Percentiles rank a stretch among this genome's conserved stretches.
Evolutionary conservation across 2,329 filamentous ascomycete species (phyloP).

Genomic region (Tolypocladium tropicale): DNA sequence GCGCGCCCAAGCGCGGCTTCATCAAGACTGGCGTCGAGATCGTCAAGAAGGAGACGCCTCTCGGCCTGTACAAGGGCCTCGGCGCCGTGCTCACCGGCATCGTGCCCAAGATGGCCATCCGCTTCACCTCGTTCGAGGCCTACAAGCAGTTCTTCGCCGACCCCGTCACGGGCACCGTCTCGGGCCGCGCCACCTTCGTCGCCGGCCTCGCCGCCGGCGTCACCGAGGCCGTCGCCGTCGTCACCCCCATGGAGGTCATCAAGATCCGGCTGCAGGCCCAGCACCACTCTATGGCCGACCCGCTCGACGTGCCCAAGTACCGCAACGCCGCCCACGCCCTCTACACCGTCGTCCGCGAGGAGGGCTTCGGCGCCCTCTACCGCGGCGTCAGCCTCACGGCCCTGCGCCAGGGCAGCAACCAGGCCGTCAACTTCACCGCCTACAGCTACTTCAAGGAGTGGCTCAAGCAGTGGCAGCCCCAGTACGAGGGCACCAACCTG

Average conservation of each 20-base stretch:
- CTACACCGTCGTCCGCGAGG: conserved; percentile 87
- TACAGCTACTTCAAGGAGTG: conserved; percentile 86
- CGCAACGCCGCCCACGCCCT: conserved; percentile 76
- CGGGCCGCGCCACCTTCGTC: conserved; percentile 56
- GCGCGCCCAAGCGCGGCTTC: conserved; percentile 81
- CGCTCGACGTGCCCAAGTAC: conserved; percentile 93
- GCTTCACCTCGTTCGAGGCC: conserved; percentile 92
- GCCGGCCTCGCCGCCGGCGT: conserved; percentile 88
- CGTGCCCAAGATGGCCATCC: conserved; percentile 98
- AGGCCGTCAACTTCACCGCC: conserved; percentile 97
- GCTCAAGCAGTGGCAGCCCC: conserved; percentile 62
- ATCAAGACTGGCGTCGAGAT: conserved; percentile 78
- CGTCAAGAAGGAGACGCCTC: conserved; percentile 76
- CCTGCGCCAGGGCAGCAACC: conserved; percentile 88
- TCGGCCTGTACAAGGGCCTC: conserved; percentile 96
- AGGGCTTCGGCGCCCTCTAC: conserved; percentile 80
- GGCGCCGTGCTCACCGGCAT: conserved; percentile 94
- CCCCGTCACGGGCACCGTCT: conserved; percentile 54
- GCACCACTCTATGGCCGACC: conserved; percentile 95
- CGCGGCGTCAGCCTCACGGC: conserved; percentile 90
- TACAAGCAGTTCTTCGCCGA: conserved; percentile 81
- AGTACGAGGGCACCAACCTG: conserved; percentile 53
- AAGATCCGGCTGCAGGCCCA: conserved; percentile 98
- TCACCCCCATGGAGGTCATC: conserved; percentile 98
- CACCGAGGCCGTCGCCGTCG: conserved; percentile 91